Base-by-base conservation (phyloP, 176 grass and related monocot species). In the Cymbopogon citratus region DNA sequence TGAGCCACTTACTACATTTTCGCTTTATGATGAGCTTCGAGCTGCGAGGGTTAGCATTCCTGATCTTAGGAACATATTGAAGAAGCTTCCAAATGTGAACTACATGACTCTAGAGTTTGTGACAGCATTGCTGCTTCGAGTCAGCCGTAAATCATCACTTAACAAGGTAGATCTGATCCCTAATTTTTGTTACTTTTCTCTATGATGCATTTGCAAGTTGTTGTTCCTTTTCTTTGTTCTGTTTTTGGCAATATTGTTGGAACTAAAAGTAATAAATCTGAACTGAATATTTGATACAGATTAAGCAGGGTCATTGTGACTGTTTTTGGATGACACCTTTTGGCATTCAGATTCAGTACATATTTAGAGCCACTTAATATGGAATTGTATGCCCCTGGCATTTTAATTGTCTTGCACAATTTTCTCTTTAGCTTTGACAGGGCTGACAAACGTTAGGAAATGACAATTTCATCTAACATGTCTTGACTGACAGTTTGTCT, bases 71-170 rank as follows among this genome's bases (percentile, higher is more conserved):
- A 91, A 90, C 64, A 93, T 95, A 90, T 83, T 99, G 90, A 95
- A 95, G 84, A 99, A 93, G 66, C 96, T 99, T 80, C 92, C 96
- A 83, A 95, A 90, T 87, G 96, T 90, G 81, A 98, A 91, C 88
- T 98, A 88, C 76, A 98, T 95, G 92, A 98, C 96, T n/a, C 64
- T 98, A 40, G 96, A 98, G 36, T 95, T 95, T 86, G 72, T 93
- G 74, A 98, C 96, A 52, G 88, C 95, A 40, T 76, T 98, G 66
- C 89, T 98, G 75, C 95, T 94, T 71, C 85, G 71, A 78, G 92
- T 93, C 66, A 95, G 92, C 92, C 87, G 86, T 54, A 98, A 95
- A 91, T 98, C 88, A 70, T 89, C 89, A 57, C 87, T 98, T 52
- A 98, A 98, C 83, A 98, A 95, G 96, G 96, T 91, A 88, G 12